Base-by-base conservation (phyloP, 495 filamentous ascomycete genomes). In the Annulohypoxylon nitens region DNA sequence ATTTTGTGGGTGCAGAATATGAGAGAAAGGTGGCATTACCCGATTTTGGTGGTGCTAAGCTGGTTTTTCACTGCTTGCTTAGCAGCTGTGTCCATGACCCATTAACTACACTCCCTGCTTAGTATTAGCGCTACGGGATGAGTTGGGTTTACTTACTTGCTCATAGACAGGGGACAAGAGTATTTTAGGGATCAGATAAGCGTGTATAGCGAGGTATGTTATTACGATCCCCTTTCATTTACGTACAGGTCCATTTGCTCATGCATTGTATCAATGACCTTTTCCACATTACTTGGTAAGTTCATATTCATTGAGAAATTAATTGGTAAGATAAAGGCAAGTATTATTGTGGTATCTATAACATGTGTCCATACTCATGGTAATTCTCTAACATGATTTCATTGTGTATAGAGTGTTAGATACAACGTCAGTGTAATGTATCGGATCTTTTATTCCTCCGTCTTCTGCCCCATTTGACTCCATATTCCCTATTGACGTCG, bases 141-240 rank as follows among this genome's bases (percentile, higher is more conserved):
- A 7, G 5, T 33, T 30, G 25, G 39, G 39, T n/a, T 11, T 14
- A 33, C 20, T 54, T 11, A 33, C 20, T 54, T 11, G 18, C 2
- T 11, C 11, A 9, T 53, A 12, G 25, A 25, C 6, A 2, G 0
- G 50, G 50, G 11, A 30, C 14, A 6, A 7, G 6, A 33, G 50
- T 26, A 26, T 54, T 12, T 4, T 54, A 33, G 12, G 11, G 10
- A 26, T 33, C 30, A 33, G 10, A 33, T 30, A 33, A 54, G 50
- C 25, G 23, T 11, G 23, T 54, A 54, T 54, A 54, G 50, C 50
- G 50, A 33, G 25, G 50, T 54, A 54, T 54, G 10, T 54, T 54
- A 54, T 54, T 9, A 33, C 20, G 7, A 11, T n/a, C 1, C 12
- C 8, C 9, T 54, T 54, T 54, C 10, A 23, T 53, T 33, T 7